Evolutionary conservation across 2,329 filamentous ascomycete species (phyloP), one percentile per base, ranked within the genome.

Genomic region (Calonectria hawksworthii): DNA sequence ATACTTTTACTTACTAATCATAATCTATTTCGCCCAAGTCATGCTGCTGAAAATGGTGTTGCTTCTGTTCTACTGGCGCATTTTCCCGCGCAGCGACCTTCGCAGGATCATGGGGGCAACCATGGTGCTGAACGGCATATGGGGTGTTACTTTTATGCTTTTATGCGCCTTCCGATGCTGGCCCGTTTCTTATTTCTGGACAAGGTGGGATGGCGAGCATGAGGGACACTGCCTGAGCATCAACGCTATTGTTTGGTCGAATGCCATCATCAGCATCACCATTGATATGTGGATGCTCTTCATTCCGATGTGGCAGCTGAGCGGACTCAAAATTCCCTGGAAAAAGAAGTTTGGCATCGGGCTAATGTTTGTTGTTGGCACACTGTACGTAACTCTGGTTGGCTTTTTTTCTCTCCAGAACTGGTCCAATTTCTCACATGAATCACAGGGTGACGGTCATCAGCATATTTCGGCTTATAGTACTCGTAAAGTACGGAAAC

Each of bases 41-140:
- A 74, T 76, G 9, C 32, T 64, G 1, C 41, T 73, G 18, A 76
- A 76, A 6, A 54, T 76, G 3, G 65, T 68, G 4, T 63, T 76
- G 10, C 28, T 76, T 0, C 68, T 76, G 21, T 76, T 76, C 14
- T 76, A 72, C n/a, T 74, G 76, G 4, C 68, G 74, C 0, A 72
- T 76, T 16, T 76, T 76, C 4, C 71, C 51, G 1, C 34, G 36
- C 13, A 21, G 4, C 4, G n/a, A 8, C 13, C 38, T 66, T 8
- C 32, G 32, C 38, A 47, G 72, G 32, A 1, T 74, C 1, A 59
- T 76, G 32, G 68, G 74, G 75, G 64, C 23, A 18, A 76, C 75
- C 0, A 47, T 76, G 5, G 50, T 23, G 1, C 14, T 69, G 0
- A 51, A 28, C 0, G 11, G 51, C 0, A 30, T 76, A 23, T 65